phyloP scores from a whole-genome alignment of 495 filamentous ascomycete species.

The Neurospora sp. region DNA sequence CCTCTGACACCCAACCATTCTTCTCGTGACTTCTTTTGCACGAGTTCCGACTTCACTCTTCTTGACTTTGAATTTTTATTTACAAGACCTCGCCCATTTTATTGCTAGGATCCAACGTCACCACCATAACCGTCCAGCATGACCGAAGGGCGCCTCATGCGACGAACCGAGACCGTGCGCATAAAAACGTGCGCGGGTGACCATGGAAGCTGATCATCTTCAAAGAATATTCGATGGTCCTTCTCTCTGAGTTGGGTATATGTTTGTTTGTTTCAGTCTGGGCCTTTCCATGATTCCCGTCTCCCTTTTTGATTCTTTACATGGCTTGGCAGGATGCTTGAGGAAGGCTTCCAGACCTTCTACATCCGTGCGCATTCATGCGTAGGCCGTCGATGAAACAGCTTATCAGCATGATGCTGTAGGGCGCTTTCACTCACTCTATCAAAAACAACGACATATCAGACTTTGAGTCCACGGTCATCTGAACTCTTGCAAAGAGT shows the following conservation, averaged over 20 bases:
- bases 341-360: conserved; percentile 12
- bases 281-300: background rate
- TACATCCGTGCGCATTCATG: too few relatives aligned
- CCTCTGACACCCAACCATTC: background rate
- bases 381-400: too few relatives aligned
- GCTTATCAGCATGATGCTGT: too few relatives aligned
- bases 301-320: background rate
- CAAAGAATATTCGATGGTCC: background rate
- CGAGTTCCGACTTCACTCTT: background rate
- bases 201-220: background rate
- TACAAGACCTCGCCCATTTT: background rate
- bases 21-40: background rate
- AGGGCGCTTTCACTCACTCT: too few relatives aligned
- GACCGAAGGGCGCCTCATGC: background rate
- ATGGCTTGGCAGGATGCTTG: conserved; percentile 6
- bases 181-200: background rate
- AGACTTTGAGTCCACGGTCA: too few relatives aligned
- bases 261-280: background rate
- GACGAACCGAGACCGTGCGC: background rate
- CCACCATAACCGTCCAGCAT: background rate
- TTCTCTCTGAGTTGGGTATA: background rate
- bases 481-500: background rate
- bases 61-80: background rate
- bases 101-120: background rate
- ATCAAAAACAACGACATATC: too few relatives aligned